Percentiles rank a stretch among this genome's conserved stretches.
Evolutionary conservation across 495 filamentous ascomycete species (phyloP).

Genomic region (Schizothecium vesticola): DNA sequence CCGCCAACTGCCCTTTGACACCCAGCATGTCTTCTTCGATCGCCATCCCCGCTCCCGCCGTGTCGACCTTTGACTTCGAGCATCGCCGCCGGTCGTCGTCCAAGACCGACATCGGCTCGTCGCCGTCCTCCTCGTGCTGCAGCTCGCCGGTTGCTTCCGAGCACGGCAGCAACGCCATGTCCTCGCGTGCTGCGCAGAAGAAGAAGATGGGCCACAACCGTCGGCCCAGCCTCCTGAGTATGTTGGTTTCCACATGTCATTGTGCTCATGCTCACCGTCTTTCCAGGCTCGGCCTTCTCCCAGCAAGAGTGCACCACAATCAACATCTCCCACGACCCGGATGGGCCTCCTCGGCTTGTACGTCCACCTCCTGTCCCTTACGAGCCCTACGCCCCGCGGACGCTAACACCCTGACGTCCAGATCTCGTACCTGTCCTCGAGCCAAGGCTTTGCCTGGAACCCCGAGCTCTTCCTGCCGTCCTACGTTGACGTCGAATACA

Average conservation of each 20-base stretch:
- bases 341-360: slow-evolving; percentile 58
- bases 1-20: background rate
- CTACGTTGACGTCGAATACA: slow-evolving; percentile 52
- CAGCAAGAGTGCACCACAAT: slow-evolving; percentile 64
- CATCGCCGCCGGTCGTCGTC: slow-evolving; percentile 33
- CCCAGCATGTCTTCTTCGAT: slow-evolving; percentile 48
- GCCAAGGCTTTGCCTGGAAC: slow-evolving; percentile 69
- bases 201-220: slow-evolving; percentile 43
- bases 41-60: slow-evolving; percentile 43
- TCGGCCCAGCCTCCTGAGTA: slow-evolving; percentile 52
- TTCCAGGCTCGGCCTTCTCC: slow-evolving; percentile 53
- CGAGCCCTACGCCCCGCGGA: background rate
- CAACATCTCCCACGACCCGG: slow-evolving; percentile 58
- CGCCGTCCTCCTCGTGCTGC: slow-evolving; percentile 49
- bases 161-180: slow-evolving; percentile 24
- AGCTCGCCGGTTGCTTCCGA: slow-evolving; percentile 46
- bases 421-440: slow-evolving; percentile 65
- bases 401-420: slow-evolving; percentile 26
- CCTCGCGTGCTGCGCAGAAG: slow-evolving; percentile 35
- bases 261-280: slow-evolving; percentile 11
- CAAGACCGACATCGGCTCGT: slow-evolving; percentile 40
- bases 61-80: slow-evolving; percentile 24
- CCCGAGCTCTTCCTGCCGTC: slow-evolving; percentile 58
- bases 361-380: slow-evolving; percentile 18
- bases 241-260: slow-evolving; percentile 13